Base-by-base conservation (phyloP, 768 basidiomycete species). In the Xerocomellus intermedius region DNA sequence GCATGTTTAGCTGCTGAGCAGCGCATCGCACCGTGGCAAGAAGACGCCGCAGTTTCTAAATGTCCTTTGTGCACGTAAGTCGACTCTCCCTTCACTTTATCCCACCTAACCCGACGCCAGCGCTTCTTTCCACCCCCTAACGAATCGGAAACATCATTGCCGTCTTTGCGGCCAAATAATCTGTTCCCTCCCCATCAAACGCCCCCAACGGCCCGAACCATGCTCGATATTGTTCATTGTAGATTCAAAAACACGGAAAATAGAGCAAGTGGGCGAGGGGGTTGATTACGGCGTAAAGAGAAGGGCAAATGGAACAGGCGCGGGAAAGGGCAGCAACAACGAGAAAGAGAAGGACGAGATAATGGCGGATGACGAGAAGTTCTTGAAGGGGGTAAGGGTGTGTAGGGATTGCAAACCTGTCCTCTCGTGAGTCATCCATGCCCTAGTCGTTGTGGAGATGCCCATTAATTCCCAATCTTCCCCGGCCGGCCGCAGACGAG, bases 121-220 rank as follows among this genome's bases (percentile, higher is more conserved):
- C 60, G 79, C 82, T 47, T 82, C 87, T 2, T 98, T 98, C 67
- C 90, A 94, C 66, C 83, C 91, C 0, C 73, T 98, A 3, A 91
- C 93, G 1, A 96, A 94, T 61, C 85, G 96, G 14, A 96, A 96
- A 73, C 96, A 98, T 62, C 96, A 98, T 66, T 98, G 96, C 68
- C 86, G 96, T 9, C 76, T 98, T 14, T 98, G 96, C 61, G 96
- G 96, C 0, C 79, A 86, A 52, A 90, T 98, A 38, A 85, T 98
- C 13, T 98, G 96, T 65, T 89, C 94, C 1, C 78, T 97, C 5
- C 92, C 94, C 0, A 76, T 86, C 12, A 93, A 90, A 54, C 79
- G 75, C 5, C 84, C 86, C 3, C 82, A 85, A 61, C 82, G 93
- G 21, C 79, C 77, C 2, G 76, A 77, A 44, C 73, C 80, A 7